Evolutionary conservation across 305 asterid genomes (phyloP), one percentile per base, ranked within the genome.

Genomic region (Petunia hybrid): DNA sequence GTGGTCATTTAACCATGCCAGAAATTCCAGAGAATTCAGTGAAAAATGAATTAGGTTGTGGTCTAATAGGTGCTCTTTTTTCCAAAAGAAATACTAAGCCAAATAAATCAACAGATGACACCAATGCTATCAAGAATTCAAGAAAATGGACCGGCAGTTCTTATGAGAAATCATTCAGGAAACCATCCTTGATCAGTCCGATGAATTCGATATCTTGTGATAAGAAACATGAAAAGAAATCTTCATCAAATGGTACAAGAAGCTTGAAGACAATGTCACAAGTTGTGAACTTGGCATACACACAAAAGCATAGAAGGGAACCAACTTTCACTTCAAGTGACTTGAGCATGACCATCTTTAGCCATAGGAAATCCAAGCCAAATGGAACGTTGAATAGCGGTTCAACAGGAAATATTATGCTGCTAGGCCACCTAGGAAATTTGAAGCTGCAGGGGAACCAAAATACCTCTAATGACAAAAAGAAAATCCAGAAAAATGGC

Each of bases 11-110:
- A 69, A 69, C 76, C 9, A 45, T 8, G 41, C 22, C 76, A 43
- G 10, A 45, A 43, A 31, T 43, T 69, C 57, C 80, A 4, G 64
- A 77, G n/a, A 80, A 36, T 51, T 55, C 84, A 0, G 69, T 68
- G 64, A 86, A 88, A 73, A 82, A 76, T 48, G 86, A 86, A 40
- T 36, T 67, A 8, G 95, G 93, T 0, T 89, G 96, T 86, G 92
- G 96, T 75, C 82, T 90, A 16, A 83, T 89, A 5, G 86, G 85
- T 55, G 80, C 83, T 36, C 3, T 91, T 61, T 84, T 90, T 3
- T 87, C 78, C 1, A 74, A 67, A 6, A 85, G 83, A 31, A 63
- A 60, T 36, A 76, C 75, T 41, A 82, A 40, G 78, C 84, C 77
- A 13, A 90, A 80, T 73, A 87, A 68, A 75, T 9, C 77, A 36